A percentile compares a stretch with the other conserved stretches of the same genome.
Conservation (phyloP, 2,329 filamentous ascomycete species). For the Pseudogymnoascus sp. region DNA sequence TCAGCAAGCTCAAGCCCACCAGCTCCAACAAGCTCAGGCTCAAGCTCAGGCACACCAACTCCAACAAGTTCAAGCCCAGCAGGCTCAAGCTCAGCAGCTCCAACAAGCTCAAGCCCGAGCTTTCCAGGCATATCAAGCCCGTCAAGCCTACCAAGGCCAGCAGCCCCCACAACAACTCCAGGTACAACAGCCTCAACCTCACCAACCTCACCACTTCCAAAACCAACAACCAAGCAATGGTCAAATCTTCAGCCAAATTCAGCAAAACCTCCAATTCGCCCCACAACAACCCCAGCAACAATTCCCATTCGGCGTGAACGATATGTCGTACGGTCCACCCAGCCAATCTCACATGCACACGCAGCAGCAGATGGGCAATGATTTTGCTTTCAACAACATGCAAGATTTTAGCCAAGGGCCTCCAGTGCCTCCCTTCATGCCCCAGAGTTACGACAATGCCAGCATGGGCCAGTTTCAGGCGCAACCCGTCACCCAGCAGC, state of each 20-base stretch:
- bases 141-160: neutral
- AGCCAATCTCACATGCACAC: neutral
- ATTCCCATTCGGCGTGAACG: neutral
- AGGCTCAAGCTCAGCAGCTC: neutral
- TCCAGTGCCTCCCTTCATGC: neutral
- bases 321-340: neutral
- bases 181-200: neutral
- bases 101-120: neutral
- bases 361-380: neutral
- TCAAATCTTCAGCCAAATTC: neutral
- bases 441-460: neutral
- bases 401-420: neutral
- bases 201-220: neutral
- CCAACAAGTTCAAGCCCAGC: neutral
- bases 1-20: neutral
- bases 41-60: neutral
- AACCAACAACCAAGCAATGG: neutral
- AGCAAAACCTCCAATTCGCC: neutral
- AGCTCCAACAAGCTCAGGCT: neutral
- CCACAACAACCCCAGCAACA: neutral
- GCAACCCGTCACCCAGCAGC: neutral
- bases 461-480: neutral
- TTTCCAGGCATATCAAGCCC: neutral
- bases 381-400: neutral
- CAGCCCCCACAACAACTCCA: neutral